Evolutionary conservation across 345 rosid genomes (phyloP).

Genomic region (Camelina laxa): DNA sequence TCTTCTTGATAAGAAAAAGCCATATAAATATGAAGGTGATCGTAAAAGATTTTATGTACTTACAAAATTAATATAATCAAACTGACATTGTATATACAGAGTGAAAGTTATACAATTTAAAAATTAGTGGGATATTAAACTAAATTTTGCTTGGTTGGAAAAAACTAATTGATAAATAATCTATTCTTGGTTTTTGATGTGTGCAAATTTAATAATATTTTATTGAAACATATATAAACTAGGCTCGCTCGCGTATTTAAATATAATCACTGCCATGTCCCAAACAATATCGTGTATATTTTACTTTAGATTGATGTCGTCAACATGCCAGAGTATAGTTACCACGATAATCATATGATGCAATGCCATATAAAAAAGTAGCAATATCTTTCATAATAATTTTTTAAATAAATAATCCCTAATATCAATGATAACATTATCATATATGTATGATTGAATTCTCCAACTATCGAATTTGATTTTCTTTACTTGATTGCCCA

Average conservation of each 20-base stretch:
- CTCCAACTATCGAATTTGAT: constrained; percentile 15
- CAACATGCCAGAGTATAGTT: constrained; percentile 26
- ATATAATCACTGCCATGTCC: not conserved
- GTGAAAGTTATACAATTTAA: not conserved
- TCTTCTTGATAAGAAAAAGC: not conserved
- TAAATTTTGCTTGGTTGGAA: not conserved
- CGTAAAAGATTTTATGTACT: not conserved
- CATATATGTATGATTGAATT: constrained; percentile 17
- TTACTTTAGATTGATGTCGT: constrained; percentile 20
- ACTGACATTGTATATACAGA: not conserved
- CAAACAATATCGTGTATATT: not conserved
- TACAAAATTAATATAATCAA: not conserved
- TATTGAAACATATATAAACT: constrained; percentile 14
- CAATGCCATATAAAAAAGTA: constrained; percentile 34
- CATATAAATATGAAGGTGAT: not conserved
- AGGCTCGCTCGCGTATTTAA: not conserved
- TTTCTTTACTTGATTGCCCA: not conserved
- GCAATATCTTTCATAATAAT: constrained; percentile 17
- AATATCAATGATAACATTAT: not conserved
- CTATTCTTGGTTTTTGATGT: no score
- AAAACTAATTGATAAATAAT: not conserved
- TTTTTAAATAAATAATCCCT: not conserved
- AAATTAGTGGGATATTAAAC: not conserved
- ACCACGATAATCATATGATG: constrained; percentile 35
- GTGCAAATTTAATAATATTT: no score